Conservation (phyloP, 495 filamentous ascomycete species). For the Talaromyces ruber region DNA sequence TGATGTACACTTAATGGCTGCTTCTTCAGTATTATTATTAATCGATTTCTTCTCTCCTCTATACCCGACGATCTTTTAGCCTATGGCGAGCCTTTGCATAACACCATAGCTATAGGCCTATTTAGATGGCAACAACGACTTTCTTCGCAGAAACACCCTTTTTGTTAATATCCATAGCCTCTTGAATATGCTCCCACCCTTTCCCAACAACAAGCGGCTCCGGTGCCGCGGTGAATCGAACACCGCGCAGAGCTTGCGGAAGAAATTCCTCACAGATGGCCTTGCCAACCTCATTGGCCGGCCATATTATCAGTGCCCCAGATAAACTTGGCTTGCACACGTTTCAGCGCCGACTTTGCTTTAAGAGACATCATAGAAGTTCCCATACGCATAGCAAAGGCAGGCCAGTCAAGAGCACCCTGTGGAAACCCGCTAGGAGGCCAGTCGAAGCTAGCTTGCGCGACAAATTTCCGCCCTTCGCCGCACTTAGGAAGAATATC, state of each 20-base stretch:
- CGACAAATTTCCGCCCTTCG: neutral
- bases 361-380: neutral
- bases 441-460: neutral
- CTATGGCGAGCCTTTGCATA: neutral
- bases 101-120: neutral
- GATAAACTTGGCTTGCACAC: neutral
- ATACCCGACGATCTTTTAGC: neutral
- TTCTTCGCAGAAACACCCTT: neutral
- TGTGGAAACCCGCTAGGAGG: neutral
- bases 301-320: neutral
- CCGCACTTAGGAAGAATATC: neutral
- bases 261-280: neutral
- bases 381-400: neutral
- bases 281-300: neutral
- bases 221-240: neutral
- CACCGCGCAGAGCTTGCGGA: neutral
- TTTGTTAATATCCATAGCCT: neutral
- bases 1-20: neutral
- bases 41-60: too few species aligned
- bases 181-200: neutral
- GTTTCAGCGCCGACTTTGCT: neutral
- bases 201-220: neutral
- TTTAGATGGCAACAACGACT: neutral
- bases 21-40: neutral
- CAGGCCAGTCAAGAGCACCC: neutral